phyloP scores from a whole-genome alignment of 2,329 filamentous ascomycete genomes.

The Diaporthe humulicola region DNA sequence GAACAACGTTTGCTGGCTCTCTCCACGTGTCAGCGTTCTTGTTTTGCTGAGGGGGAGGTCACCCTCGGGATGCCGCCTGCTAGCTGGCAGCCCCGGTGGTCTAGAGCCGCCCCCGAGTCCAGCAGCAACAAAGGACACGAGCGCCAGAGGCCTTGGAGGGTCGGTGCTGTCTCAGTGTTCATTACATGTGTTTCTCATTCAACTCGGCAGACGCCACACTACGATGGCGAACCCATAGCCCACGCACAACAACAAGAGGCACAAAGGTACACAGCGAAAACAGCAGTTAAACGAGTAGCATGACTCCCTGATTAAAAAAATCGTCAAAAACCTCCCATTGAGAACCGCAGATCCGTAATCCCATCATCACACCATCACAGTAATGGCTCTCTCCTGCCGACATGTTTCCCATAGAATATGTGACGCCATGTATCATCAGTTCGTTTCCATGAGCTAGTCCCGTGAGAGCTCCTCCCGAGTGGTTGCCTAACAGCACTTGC shows the following conservation, averaged over 20 bases:
- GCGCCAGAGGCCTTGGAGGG: not conserved
- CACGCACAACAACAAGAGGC: conserved; percentile 20
- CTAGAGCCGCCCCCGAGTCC: conserved; percentile 20
- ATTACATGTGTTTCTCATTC: conserved; percentile 32
- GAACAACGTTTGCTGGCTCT: conserved; percentile 8
- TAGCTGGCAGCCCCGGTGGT: not conserved
- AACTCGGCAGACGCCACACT: conserved; percentile 16
- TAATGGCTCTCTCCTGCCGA: conserved; percentile 40
- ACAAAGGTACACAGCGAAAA: conserved; percentile 37
- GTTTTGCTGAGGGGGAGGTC: conserved; percentile 17
- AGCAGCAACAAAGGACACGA: conserved; percentile 29
- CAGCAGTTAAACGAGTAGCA: conserved; percentile 41
- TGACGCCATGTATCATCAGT: conserved; percentile 50
- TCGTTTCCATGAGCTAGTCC: conserved; percentile 47
- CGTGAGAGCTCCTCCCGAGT: conserved; percentile 34
- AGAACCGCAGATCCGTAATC: conserved; percentile 39
- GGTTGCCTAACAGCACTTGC: conserved; percentile 80
- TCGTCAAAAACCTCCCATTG: conserved; percentile 39
- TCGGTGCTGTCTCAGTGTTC: conserved; percentile 8
- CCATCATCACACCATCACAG: conserved; percentile 37
- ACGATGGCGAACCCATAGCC: conserved; percentile 1
- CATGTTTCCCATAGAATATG: conserved; percentile 47
- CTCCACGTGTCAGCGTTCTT: conserved; percentile 18
- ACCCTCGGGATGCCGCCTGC: not conserved
- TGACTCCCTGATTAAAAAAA: conserved; percentile 43